Percentiles rank a stretch among this genome's conserved stretches.
These are phyloP conservation scores for Hypomyces rosellus DNA, from an alignment of 2,329 filamentous ascomycete genomes.

Conservation along the genomic window DNA sequence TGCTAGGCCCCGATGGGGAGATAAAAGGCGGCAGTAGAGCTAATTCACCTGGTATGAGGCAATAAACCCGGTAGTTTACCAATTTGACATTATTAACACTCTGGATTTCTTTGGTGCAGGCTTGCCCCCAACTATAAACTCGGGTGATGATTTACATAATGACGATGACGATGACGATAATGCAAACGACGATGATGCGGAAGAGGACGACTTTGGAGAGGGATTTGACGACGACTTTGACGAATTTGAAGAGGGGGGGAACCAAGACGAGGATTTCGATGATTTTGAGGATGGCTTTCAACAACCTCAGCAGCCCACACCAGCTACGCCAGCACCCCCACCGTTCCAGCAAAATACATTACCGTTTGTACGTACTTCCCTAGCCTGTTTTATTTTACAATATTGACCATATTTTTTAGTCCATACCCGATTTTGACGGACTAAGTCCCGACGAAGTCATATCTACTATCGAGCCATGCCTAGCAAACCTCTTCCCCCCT, in stretches of 20 bases:
- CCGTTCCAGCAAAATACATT: constrained; percentile 32
- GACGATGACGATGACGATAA: constrained; percentile 24
- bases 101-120: not conserved
- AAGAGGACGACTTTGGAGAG: constrained; percentile 42
- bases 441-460: constrained; percentile 56
- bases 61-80: too few relatives aligned
- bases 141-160: constrained; percentile 9
- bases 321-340: constrained; percentile 25
- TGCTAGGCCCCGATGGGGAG: constrained; percentile 40
- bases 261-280: constrained; percentile 52
- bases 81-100: too few relatives aligned
- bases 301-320: constrained; percentile 33
- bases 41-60: constrained; percentile 22
- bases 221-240: constrained; percentile 57
- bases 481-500: constrained; percentile 59
- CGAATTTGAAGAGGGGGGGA: constrained; percentile 55
- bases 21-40: constrained; percentile 25
- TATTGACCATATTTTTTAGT: constrained; percentile 32
- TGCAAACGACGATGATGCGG: constrained; percentile 26
- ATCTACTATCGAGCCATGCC: constrained; percentile 56
- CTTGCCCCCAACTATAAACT: not conserved
- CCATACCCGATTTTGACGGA: constrained; percentile 61
- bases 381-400: not conserved
- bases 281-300: constrained; percentile 71
- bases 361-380: constrained; percentile 36